A percentile compares a stretch with the other conserved stretches of the same genome.
Evolutionary conservation across 2,329 filamentous ascomycete genomes (phyloP).

Genomic region (Aspergillus brunneoviolaceus): DNA sequence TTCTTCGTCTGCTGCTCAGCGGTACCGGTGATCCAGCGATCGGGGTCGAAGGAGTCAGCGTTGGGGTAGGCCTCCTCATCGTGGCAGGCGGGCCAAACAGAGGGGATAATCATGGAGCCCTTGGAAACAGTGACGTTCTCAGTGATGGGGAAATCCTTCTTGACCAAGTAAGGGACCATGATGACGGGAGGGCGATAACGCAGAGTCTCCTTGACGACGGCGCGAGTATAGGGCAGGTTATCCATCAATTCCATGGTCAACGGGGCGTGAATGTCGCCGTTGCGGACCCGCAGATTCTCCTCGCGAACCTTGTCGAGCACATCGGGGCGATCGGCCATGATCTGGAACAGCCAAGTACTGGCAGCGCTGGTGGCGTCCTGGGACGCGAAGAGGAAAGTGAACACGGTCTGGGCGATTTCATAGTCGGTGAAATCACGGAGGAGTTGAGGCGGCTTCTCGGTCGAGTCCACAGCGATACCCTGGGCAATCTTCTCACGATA

Average conservation of each 20-base stretch:
- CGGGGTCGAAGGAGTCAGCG: slow-evolving; percentile 84
- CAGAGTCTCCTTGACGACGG: slow-evolving; percentile 85
- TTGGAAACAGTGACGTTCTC: slow-evolving; percentile 89
- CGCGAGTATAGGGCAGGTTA: slow-evolving; percentile 83
- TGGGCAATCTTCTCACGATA: slow-evolving; percentile 77
- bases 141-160: slow-evolving; percentile 92
- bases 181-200: slow-evolving; percentile 94
- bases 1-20: slow-evolving; percentile 94
- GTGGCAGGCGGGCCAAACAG: slow-evolving; percentile 84
- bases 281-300: slow-evolving; percentile 77
- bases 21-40: slow-evolving; percentile 85
- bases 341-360: slow-evolving; percentile 92
- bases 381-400: slow-evolving; percentile 56
- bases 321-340: slow-evolving; percentile 90
- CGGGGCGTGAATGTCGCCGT: slow-evolving; percentile 68
- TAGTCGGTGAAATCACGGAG: slow-evolving; percentile 54
- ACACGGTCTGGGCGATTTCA: slow-evolving; percentile 53
- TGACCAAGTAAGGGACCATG: slow-evolving; percentile 93
- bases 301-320: slow-evolving; percentile 85
- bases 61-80: slow-evolving; percentile 90
- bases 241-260: slow-evolving; percentile 85
- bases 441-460: slow-evolving; percentile 64
- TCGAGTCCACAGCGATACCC: slow-evolving; percentile 64
- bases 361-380: slow-evolving; percentile 96
- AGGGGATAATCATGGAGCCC: slow-evolving; percentile 91